phyloP scores from a whole-genome alignment of 2,329 filamentous ascomycete genomes.

The Talaromyces sp. region DNA sequence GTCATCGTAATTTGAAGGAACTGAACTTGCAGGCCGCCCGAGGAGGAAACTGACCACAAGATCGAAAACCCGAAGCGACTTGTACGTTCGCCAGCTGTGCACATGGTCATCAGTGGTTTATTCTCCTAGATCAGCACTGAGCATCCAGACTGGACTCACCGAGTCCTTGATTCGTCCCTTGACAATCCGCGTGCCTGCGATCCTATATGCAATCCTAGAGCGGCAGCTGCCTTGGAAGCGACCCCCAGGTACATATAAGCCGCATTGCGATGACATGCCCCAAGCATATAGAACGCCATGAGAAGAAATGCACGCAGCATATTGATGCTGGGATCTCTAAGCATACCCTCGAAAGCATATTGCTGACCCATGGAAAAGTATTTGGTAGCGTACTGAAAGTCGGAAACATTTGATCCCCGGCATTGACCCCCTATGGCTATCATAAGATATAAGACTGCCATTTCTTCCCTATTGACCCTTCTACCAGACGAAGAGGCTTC shows the following conservation, averaged over 20 bases:
- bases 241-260: constrained; percentile 63
- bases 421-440: constrained; percentile 55
- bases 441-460: constrained; percentile 37
- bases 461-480: constrained; percentile 26
- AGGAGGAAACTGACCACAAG: constrained; percentile 49
- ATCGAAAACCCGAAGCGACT: constrained; percentile 49
- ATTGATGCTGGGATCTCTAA: constrained; percentile 53
- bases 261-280: constrained; percentile 56
- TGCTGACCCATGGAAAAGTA: constrained; percentile 51
- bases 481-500: constrained; percentile 16
- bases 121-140: neutral
- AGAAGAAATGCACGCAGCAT: constrained; percentile 53
- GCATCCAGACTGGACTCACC: neutral
- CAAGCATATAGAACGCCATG: constrained; percentile 59
- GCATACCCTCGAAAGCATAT: constrained; percentile 49
- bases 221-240: constrained; percentile 55
- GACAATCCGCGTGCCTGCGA: constrained; percentile 18
- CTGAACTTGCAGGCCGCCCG: constrained; percentile 42
- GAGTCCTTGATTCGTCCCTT: constrained; percentile 6
- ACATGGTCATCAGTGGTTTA: neutral
- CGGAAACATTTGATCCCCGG: constrained; percentile 28
- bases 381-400: constrained; percentile 31
- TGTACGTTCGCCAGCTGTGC: constrained; percentile 43
- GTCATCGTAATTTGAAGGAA: constrained; percentile 19
- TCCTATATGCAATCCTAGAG: constrained; percentile 52